These are phyloP conservation scores for Penicillium desertorum DNA, from an alignment of 495 filamentous ascomycete species.

Conservation along the genomic window DNA sequence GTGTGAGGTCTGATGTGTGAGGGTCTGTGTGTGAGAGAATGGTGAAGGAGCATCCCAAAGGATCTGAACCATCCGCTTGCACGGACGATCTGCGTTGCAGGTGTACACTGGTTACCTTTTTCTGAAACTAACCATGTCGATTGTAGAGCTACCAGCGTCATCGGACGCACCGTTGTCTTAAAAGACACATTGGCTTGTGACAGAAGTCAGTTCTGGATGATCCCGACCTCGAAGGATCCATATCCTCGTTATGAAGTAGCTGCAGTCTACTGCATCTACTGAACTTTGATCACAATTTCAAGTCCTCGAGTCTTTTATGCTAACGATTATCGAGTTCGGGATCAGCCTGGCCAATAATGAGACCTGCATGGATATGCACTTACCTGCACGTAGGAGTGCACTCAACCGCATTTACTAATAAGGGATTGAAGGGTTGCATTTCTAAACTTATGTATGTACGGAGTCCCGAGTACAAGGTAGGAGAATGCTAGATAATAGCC, in stretches of 20 bases:
- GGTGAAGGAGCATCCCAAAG: neutral
- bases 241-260: neutral
- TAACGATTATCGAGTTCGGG: neutral
- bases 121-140: neutral
- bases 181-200: too few relatives aligned
- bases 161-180: too few relatives aligned
- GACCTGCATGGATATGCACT: neutral
- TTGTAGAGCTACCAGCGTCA: too few relatives aligned
- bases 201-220: too few relatives aligned
- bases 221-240: too few relatives aligned
- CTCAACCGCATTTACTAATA: neutral
- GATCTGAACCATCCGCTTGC: neutral
- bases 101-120: neutral
- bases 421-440: neutral
- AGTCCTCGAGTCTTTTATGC: neutral
- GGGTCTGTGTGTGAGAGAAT: neutral
- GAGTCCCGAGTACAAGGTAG: too few relatives aligned
- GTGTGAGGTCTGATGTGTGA: neutral
- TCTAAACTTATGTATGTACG: neutral
- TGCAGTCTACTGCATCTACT: neutral
- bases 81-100: neutral
- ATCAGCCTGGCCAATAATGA: conserved; percentile 6
- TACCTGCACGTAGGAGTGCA: too few relatives aligned
- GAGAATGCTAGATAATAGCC: neutral
- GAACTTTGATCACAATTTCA: neutral